phyloP scores from a whole-genome alignment of 176 grass and related monocot genomes.

The Oryza meyeriana region DNA sequence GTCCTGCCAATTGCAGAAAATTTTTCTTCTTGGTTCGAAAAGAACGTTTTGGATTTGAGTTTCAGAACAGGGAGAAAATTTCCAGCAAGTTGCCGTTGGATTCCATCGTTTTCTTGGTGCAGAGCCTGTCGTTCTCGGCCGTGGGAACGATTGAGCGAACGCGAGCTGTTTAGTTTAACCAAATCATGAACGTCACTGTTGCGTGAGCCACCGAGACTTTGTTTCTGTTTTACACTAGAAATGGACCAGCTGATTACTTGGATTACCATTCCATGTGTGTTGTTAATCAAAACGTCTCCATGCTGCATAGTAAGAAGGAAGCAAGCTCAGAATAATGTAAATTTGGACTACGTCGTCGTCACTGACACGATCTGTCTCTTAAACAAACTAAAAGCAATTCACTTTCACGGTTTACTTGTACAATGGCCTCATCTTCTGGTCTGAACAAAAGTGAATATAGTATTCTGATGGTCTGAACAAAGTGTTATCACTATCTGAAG shows the following conservation, averaged over 20 bases:
- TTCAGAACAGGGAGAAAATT: neutral
- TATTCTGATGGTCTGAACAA: neutral
- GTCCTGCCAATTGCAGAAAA: neutral
- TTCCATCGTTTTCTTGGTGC: constrained; percentile 16
- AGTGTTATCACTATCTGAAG: neutral
- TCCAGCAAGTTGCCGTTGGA: neutral
- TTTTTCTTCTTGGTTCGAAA: neutral
- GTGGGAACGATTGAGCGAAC: neutral
- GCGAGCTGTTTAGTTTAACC: neutral
- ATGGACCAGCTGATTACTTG: neutral
- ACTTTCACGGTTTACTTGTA: neutral
- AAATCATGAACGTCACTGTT: neutral
- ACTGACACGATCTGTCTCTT: neutral
- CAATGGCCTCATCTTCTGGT: no score
- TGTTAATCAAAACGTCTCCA: neutral
- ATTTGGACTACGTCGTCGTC: neutral
- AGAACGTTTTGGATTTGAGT: neutral
- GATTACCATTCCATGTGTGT: neutral
- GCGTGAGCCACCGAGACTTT: neutral
- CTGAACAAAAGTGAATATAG: neutral
- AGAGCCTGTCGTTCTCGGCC: neutral
- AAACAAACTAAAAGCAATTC: neutral
- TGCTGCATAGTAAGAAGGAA: neutral
- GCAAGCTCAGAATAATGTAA: neutral
- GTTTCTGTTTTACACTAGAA: neutral